Evolutionary conservation across 2,329 filamentous ascomycete genomes (phyloP).

Genomic region (Talaromyces sp.): DNA sequence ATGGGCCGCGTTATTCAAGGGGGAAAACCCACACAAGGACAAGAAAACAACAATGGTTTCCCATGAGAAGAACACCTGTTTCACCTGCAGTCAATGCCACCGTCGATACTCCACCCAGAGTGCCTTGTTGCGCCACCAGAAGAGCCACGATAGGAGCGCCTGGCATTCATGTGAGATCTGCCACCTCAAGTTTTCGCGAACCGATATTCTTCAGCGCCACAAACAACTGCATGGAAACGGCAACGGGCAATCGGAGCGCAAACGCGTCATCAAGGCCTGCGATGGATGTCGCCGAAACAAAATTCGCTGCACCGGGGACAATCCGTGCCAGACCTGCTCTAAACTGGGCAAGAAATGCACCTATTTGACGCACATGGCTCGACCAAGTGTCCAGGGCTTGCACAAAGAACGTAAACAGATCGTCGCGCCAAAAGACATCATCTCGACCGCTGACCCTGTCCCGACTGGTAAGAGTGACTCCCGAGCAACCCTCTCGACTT

Average conservation of each 20-base stretch:
- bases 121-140: neutral
- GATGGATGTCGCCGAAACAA: neutral
- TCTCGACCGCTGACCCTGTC: neutral
- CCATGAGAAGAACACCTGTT: neutral
- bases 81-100: neutral
- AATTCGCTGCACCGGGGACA: neutral
- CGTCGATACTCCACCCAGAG: neutral
- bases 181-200: neutral
- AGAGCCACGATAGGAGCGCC: neutral
- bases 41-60: neutral
- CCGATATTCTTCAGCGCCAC: neutral
- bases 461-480: neutral
- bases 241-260: neutral
- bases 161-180: neutral
- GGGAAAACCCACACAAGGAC: neutral
- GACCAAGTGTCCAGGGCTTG: neutral
- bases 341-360: neutral
- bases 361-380: neutral
- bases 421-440: neutral
- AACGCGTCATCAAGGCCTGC: neutral
- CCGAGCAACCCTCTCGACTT: neutral
- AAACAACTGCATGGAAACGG: neutral
- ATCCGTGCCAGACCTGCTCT: neutral
- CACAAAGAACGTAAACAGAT: neutral
- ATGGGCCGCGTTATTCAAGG: neutral